These are phyloP conservation scores for Spongospora subterranea DNA, from an alignment of 208 protist genomes.

Conservation along the genomic window DNA sequence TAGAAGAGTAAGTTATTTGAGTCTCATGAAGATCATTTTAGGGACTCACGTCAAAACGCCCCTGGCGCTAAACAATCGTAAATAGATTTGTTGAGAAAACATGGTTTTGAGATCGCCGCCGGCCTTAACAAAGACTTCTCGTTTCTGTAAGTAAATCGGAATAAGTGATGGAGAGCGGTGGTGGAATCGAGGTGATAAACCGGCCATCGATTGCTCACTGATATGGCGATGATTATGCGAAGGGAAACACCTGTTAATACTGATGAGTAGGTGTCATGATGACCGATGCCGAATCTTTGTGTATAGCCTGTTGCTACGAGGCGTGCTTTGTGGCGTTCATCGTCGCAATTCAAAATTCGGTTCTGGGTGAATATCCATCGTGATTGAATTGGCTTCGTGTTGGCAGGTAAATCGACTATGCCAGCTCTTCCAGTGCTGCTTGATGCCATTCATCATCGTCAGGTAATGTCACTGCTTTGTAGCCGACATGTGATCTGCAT, in stretches of 20 bases:
- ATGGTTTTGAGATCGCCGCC: too few relatives aligned
- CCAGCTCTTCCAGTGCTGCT: neutral
- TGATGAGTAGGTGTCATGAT: neutral
- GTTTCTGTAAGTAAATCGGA: too few relatives aligned
- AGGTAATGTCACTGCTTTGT: neutral
- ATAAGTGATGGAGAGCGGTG: neutral
- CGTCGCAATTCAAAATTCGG: neutral
- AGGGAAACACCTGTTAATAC: neutral
- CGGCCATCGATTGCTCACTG: neutral
- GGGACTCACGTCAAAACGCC: too few relatives aligned
- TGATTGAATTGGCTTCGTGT: neutral
- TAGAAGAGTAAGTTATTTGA: too few relatives aligned
- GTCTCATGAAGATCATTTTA: too few relatives aligned
- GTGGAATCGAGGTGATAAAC: neutral
- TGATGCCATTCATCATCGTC: neutral
- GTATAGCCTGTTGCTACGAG: neutral
- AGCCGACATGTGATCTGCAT: neutral
- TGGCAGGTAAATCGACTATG: neutral
- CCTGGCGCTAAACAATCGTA: too few relatives aligned
- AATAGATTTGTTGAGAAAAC: too few relatives aligned
- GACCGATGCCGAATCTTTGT: neutral
- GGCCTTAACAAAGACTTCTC: too few relatives aligned
- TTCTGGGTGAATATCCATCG: neutral
- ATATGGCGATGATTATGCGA: neutral
- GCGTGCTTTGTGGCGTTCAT: neutral